Conservation (phyloP, 2,329 filamentous ascomycete species). For the Pochonia chlamydosporia region DNA sequence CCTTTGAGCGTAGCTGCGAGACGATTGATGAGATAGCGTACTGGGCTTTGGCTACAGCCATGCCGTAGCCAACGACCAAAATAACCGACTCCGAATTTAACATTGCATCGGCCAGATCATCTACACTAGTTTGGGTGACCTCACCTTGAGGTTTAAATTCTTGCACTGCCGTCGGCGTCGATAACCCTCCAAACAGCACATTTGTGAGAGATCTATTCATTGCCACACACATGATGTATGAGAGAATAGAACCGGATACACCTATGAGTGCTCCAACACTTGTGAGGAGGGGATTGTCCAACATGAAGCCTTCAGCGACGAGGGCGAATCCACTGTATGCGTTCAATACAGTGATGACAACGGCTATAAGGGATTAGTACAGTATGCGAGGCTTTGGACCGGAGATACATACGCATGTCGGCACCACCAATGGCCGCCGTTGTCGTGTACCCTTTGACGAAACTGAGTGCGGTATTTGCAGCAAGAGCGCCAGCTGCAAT, state of each 20-base stretch:
- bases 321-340: slow-evolving; percentile 88
- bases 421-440: slow-evolving; percentile 87
- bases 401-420: slow-evolving; percentile 65
- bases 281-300: slow-evolving; percentile 79
- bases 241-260: slow-evolving; percentile 82
- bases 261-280: slow-evolving; percentile 84
- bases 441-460: slow-evolving; percentile 81
- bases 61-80: slow-evolving; percentile 86
- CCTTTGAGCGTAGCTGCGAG: slow-evolving; percentile 63
- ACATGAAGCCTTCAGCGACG: slow-evolving; percentile 87
- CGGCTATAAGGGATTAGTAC: slow-evolving; percentile 36
- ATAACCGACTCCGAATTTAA: slow-evolving; percentile 77
- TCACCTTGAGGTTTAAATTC: slow-evolving; percentile 75
- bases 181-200: slow-evolving; percentile 71
- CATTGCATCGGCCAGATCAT: slow-evolving; percentile 73
- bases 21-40: slow-evolving; percentile 86
- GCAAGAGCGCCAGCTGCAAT: slow-evolving; percentile 75
- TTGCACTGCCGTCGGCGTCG: slow-evolving; percentile 49
- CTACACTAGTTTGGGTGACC: slow-evolving; percentile 71
- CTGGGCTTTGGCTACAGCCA: slow-evolving; percentile 91
- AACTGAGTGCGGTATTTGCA: slow-evolving; percentile 72
- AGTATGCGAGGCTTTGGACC: too few relatives aligned
- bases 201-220: slow-evolving; percentile 92
- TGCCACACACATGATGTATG: slow-evolving; percentile 80
- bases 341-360: slow-evolving; percentile 85